Evolutionary conservation across 2,329 filamentous ascomycete genomes (phyloP).

Genomic region (Neoscytalidium dimidiatum): DNA sequence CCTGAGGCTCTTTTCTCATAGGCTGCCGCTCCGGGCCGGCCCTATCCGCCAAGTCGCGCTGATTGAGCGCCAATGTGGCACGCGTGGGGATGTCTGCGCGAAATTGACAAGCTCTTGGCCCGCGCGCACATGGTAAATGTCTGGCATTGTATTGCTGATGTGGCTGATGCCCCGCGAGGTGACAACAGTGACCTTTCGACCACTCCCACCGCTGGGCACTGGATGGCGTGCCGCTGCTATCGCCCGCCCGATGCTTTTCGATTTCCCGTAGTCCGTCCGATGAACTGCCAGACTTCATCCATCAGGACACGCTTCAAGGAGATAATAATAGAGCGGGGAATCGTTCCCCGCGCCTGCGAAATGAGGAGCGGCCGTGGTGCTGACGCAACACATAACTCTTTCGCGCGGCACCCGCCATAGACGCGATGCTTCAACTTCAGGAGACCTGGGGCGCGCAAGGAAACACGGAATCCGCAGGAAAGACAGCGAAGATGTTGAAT

Average conservation of each 20-base stretch:
- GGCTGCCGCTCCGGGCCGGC: slow-evolving; percentile 3
- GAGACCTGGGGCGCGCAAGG: background rate
- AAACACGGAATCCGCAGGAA: background rate
- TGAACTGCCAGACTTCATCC: background rate
- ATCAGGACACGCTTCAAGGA: background rate
- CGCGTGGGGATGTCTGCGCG: slow-evolving; percentile 2
- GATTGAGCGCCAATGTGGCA: slow-evolving; percentile 18
- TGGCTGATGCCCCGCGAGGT: background rate
- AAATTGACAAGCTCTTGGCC: slow-evolving; percentile 7
- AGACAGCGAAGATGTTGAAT: background rate
- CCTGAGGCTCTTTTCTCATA: slow-evolving; percentile 12
- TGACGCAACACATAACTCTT: background rate
- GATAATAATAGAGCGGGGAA: slow-evolving; percentile 10
- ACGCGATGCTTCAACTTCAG: background rate
- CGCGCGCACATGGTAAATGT: background rate
- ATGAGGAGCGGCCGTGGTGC: background rate
- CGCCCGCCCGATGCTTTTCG: background rate
- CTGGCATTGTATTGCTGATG: background rate
- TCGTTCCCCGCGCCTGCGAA: background rate
- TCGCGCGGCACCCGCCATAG: background rate
- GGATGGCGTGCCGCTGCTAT: no score
- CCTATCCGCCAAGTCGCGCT: background rate
- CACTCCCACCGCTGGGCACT: no score
- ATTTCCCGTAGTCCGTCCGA: slow-evolving; percentile 3
- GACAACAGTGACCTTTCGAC: background rate